Base-by-base conservation (phyloP, 305 asterid genomes). In the Salvia sclarea region DNA sequence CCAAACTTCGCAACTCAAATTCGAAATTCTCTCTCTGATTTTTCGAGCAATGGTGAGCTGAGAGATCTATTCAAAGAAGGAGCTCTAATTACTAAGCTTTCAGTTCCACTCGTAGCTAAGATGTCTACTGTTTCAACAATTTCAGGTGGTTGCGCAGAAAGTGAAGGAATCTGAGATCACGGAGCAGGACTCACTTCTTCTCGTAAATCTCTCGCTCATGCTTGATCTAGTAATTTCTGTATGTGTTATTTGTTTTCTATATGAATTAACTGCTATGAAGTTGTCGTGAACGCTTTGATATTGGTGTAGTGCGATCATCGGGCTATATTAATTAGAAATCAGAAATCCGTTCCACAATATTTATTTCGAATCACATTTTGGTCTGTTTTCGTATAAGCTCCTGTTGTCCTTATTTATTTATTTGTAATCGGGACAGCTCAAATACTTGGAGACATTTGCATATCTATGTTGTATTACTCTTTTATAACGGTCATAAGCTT, bases 101-200 rank as follows among this genome's bases (percentile, higher is more conserved):
- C 53, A 16, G 48, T 52, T 9, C 21, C 8, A 35, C 10, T 37
- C 49, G 64, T 40, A 49, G 71, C 78, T 79, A 61, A 76, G 13
- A 10, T 17, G 68, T 61, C 22, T 14, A 35, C 33, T 37, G 18
- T 6, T 38, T 66, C 50, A 70, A 37, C 25, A 44, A 50, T 76
- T 70, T 69, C 88, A 93, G 98, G 96, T 87, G 61, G 95, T 88
- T 28, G 95, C 91, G 14, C 96, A 93, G 81, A 83, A 89, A 72
- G 75, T 91, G 78, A 87, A 88, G 86, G 91, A 88, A 69, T 74
- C 95, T 64, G 96, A 88, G 86, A 91, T 93, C 67, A 86, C 96
- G 1, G 96, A 88, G 82, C 98, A 88, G 93, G 96, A 91, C 68
- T 93, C 98, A 18, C 94, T 93, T 52, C 89, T 93, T 20, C 89